phyloP scores from a whole-genome alignment of 2,329 filamentous ascomycete genomes.

The Pochonia chlamydosporia region DNA sequence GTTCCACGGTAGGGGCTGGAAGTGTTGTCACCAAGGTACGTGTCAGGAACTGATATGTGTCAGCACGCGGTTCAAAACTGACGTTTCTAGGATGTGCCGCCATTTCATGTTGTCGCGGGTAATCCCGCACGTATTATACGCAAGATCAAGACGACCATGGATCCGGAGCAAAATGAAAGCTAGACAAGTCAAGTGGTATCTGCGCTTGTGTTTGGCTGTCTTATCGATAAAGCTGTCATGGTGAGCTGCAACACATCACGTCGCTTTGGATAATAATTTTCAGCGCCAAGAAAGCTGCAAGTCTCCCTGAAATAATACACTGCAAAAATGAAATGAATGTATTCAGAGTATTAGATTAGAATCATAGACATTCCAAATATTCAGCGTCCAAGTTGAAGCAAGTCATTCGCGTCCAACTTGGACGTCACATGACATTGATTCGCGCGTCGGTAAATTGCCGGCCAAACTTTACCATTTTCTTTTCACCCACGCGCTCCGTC shows the following conservation, averaged over 20 bases:
- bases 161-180: not conserved
- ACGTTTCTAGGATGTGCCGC: slow-evolving; percentile 21
- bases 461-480: slow-evolving; percentile 5
- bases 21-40: slow-evolving; percentile 78
- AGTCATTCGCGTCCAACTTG: no score
- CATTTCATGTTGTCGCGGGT: slow-evolving; percentile 21
- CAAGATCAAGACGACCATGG: slow-evolving; percentile 3
- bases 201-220: not conserved
- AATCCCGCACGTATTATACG: slow-evolving; percentile 16
- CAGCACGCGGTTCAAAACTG: no score
- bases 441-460: slow-evolving; percentile 7
- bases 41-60: slow-evolving; percentile 28
- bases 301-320: no score
- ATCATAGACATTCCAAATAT: no score
- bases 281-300: no score
- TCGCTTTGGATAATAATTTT: no score
- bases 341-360: no score
- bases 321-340: not conserved
- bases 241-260: no score
- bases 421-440: slow-evolving; percentile 7
- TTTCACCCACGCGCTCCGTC: not conserved
- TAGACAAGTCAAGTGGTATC: not conserved
- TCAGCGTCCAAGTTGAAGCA: no score
- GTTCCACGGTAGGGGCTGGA: slow-evolving; percentile 69
- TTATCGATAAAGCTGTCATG: slow-evolving; percentile 2